These are phyloP conservation scores for Physcomitrellopsis africana DNA, from an alignment of 225 moss, liverwort and hornwort species.

Conservation along the genomic window DNA sequence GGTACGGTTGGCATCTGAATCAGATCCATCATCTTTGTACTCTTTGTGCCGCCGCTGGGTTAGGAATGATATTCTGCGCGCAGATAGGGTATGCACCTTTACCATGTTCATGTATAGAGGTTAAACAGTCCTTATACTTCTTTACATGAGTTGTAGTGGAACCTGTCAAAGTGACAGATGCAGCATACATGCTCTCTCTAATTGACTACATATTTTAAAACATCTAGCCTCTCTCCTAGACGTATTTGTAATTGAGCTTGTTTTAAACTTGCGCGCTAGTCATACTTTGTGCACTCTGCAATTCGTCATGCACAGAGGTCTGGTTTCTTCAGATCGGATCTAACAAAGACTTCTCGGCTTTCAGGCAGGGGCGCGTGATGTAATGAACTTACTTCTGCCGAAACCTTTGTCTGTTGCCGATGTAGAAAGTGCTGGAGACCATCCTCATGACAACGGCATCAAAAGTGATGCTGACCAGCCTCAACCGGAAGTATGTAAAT, in stretches of 20 bases:
- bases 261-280: background rate
- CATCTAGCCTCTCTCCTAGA: background rate
- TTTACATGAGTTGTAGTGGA: conserved; percentile 14
- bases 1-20: conserved; percentile 83
- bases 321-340: conserved; percentile 3
- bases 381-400: conserved; percentile 62
- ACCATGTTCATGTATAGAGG: conserved; percentile 6
- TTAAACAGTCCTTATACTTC: background rate
- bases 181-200: background rate
- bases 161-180: conserved; percentile 5
- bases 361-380: conserved; percentile 78
- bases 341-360: conserved; percentile 34
- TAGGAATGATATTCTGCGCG: conserved; percentile 72
- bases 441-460: conserved; percentile 43
- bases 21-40: conserved; percentile 78
- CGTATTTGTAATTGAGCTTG: background rate
- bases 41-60: conserved; percentile 95
- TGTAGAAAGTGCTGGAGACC: conserved; percentile 52
- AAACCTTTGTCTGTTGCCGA: conserved; percentile 69
- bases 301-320: conserved; percentile 3
- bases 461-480: conserved; percentile 44
- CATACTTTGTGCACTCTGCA: background rate
- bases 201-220: background rate
- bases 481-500: conserved; percentile 38
- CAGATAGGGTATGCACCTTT: conserved; percentile 71